These are phyloP conservation scores for Periconia sp. DNA, from an alignment of 2,329 filamentous ascomycete species.

Conservation along the genomic window DNA sequence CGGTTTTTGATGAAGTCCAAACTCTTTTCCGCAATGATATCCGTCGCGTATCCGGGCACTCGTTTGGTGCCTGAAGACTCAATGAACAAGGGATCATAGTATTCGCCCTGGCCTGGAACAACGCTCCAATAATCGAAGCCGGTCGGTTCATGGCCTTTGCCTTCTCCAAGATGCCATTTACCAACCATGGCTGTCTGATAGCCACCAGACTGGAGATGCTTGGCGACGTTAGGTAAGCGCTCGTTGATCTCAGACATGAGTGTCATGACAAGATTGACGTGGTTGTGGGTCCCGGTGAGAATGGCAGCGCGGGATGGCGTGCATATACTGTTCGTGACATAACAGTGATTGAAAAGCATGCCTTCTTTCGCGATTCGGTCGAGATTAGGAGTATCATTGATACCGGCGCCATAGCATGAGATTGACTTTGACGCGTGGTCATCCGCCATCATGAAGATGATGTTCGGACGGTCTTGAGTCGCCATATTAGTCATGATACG, in stretches of 20 bases:
- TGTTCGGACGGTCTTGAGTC: conserved; percentile 35
- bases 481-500: conserved; percentile 27
- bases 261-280: conserved; percentile 60
- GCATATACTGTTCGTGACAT: conserved; percentile 62
- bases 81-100: conserved; percentile 60
- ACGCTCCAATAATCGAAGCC: conserved; percentile 56
- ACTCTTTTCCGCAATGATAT: conserved; percentile 60
- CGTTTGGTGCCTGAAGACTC: conserved; percentile 41
- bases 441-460: conserved; percentile 63
- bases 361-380: conserved; percentile 58
- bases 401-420: conserved; percentile 56
- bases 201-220: conserved; percentile 53
- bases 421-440: conserved; percentile 61
- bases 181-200: conserved; percentile 62
- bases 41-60: conserved; percentile 56
- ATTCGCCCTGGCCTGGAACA: conserved; percentile 59
- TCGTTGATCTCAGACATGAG: conserved; percentile 59
- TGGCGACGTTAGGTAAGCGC: conserved; percentile 58
- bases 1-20: conserved; percentile 35
- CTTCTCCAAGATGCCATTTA: conserved; percentile 63
- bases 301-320: conserved; percentile 60
- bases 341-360: conserved; percentile 61
- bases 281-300: conserved; percentile 59
- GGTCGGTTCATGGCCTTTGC: conserved; percentile 52
- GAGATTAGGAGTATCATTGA: conserved; percentile 60